A percentile compares a stretch with the other conserved stretches of the same genome.
Evolutionary conservation across 176 grass and related monocot species (phyloP).

Genomic region (Oryza rufipogon): DNA sequence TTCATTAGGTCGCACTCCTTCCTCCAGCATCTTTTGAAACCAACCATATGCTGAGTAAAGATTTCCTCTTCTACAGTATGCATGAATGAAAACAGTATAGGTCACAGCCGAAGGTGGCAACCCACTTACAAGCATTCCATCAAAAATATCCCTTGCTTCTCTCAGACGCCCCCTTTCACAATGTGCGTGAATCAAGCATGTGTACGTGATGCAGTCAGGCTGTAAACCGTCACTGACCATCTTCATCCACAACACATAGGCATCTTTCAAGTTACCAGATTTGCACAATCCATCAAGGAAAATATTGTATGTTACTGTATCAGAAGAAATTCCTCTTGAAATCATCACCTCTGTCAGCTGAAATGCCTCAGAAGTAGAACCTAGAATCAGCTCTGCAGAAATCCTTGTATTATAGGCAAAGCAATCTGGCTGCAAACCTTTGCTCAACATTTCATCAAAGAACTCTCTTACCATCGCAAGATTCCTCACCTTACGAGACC

Average conservation of each 20-base stretch:
- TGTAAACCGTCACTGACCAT: slow-evolving; percentile 64
- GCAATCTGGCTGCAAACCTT: slow-evolving; percentile 56
- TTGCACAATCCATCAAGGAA: slow-evolving; percentile 70
- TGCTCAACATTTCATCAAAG: slow-evolving; percentile 70
- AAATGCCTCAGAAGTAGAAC: slow-evolving; percentile 46
- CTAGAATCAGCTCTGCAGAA: slow-evolving; percentile 43
- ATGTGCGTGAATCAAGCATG: slow-evolving; percentile 70
- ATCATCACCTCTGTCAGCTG: slow-evolving; percentile 67
- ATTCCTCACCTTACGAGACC: slow-evolving; percentile 54
- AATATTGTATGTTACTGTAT: slow-evolving; percentile 68
- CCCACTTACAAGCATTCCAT: slow-evolving; percentile 52
- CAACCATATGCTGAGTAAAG: slow-evolving; percentile 57
- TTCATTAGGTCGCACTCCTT: slow-evolving; percentile 54
- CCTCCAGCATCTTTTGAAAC: slow-evolving; percentile 55
- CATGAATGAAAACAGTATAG: slow-evolving; percentile 63
- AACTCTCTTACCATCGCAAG: slow-evolving; percentile 51
- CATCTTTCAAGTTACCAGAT: slow-evolving; percentile 67
- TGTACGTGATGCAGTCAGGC: slow-evolving; percentile 69
- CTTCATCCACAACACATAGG: slow-evolving; percentile 48
- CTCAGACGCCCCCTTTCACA: slow-evolving; percentile 57
- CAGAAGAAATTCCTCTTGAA: slow-evolving; percentile 52
- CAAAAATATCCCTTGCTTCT: slow-evolving; percentile 60
- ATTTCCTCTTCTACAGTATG: slow-evolving; percentile 53
- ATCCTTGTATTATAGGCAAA: slow-evolving; percentile 76
- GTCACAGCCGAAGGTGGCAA: slow-evolving; percentile 58